A percentile compares a stretch with the other conserved stretches of the same genome.
Conservation (phyloP, 2,329 filamentous ascomycete genomes). For the Verticillium nonalfalfae region DNA sequence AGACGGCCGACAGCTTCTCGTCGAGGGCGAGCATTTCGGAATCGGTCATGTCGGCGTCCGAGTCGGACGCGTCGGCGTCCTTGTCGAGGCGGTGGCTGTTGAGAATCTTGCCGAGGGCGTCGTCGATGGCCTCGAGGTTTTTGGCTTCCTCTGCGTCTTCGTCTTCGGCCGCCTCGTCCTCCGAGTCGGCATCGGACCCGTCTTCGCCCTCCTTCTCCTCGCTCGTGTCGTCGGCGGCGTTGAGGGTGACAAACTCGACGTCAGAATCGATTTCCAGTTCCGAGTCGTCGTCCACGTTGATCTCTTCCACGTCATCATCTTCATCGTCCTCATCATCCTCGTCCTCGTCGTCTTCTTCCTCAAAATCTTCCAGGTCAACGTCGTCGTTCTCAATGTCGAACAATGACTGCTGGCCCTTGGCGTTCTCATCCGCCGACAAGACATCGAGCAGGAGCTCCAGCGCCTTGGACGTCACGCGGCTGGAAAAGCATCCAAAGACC, state of each 20-base stretch:
- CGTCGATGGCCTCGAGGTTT: constrained; percentile 52
- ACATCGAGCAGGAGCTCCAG: constrained; percentile 62
- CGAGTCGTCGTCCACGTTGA: constrained; percentile 31
- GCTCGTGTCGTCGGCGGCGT: constrained; percentile 33
- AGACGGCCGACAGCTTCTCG: constrained; percentile 74
- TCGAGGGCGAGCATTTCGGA: constrained; percentile 92
- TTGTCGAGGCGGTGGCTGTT: constrained; percentile 60
- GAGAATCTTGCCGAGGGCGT: constrained; percentile 70
- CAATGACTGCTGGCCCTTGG: constrained; percentile 77
- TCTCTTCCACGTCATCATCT: constrained; percentile 19
- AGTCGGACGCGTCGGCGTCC: constrained; percentile 49
- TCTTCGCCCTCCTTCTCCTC: constrained; percentile 38
- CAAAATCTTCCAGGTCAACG: constrained; percentile 40
- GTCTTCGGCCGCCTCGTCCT: constrained; percentile 30
- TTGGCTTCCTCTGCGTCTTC: constrained; percentile 33
- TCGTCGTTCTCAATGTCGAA: constrained; percentile 66
- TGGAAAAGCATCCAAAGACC: constrained; percentile 78
- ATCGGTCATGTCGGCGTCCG: constrained; percentile 84
- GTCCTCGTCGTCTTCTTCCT: constrained; percentile 29
- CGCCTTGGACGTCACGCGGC: constrained; percentile 66
- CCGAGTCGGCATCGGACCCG: constrained; percentile 32
- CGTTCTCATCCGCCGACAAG: constrained; percentile 71
- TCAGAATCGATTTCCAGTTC: constrained; percentile 42
- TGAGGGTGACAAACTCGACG: constrained; percentile 40
- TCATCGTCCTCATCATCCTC: constrained; percentile 30